Percentiles rank a stretch among this genome's conserved stretches.
Conservation (phyloP, 192 early-diverging fungal genomes). For the Coemansia sp. region DNA sequence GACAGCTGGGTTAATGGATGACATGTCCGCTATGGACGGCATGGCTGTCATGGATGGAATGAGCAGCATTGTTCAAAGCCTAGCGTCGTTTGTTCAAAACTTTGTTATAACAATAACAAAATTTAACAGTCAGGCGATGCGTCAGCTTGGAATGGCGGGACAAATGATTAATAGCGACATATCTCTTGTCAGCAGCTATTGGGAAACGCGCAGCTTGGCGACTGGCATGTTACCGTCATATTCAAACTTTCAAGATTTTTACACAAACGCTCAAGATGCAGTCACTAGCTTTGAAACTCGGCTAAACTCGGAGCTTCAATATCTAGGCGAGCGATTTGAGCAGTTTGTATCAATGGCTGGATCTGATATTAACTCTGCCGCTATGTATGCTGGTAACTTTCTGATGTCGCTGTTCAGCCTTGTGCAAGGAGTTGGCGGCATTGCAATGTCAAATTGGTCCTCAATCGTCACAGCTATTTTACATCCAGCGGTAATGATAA, state of each 20-base stretch:
- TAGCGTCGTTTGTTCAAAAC: conserved; percentile 9
- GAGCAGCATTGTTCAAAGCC: conserved; percentile 3
- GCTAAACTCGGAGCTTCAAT: conserved; percentile 17
- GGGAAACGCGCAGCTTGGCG: conserved; percentile 17
- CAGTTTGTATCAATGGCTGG: conserved; percentile 13
- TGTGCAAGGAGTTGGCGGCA: conserved; percentile 22
- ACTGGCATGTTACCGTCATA: conserved; percentile 23
- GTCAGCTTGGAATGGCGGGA: background rate
- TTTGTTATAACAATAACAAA: conserved; percentile 1
- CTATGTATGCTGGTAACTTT: conserved; percentile 8
- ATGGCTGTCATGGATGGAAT: conserved; percentile 1
- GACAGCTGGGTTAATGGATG: background rate
- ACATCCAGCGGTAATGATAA: conserved; percentile 16
- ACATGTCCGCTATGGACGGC: background rate
- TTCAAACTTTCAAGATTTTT: conserved; percentile 30
- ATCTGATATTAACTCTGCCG: conserved; percentile 15
- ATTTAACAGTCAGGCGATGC: conserved; percentile 10
- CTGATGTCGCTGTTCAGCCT: conserved; percentile 30
- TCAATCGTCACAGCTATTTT: conserved; percentile 17
- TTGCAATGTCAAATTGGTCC: conserved; percentile 28
- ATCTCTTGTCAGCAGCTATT: background rate
- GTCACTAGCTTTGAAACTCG: conserved; percentile 15
- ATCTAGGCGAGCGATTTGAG: conserved; percentile 10
- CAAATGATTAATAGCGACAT: conserved; percentile 10
- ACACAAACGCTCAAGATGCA: conserved; percentile 11